Base-by-base conservation (phyloP, 2,329 filamentous ascomycete genomes). In the Clarireedia paspali region DNA sequence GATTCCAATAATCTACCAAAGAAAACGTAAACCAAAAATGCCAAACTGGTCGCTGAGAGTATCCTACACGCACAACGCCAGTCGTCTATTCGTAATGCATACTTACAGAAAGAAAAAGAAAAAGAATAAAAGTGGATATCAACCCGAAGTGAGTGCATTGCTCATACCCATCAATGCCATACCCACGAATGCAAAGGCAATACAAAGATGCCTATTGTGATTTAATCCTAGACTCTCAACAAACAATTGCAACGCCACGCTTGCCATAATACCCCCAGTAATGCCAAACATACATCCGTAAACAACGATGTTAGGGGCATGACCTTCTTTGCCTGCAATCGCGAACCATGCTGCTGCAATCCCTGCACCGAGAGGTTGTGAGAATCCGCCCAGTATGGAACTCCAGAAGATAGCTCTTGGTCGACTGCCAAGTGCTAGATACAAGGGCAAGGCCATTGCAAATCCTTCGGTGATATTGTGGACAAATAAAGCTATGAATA, bases 381-480 rank as follows among this genome's bases (percentile, higher is more conserved):
- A 90, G 5, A 94, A 75, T 0, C 94, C 94, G 10, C 94, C 94
- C 0, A 99, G 77, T 0, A 96, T 70, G 9, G 88, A 85, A 4
- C 88, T 86, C 84, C 89, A 95, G 57, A 88, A 72, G 74, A 97
- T 94, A 17, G 94, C 92, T 64, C 85, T 87, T 68, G 82, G 75
- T 47, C 91, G 86, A 57, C 85, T 92, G 59, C 86, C 81, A 34
- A 96, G 81, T 1, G 94, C 94, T 66, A 99, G 88, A 71, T 95
- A 99, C 0, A 99, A 77, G 0, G 94, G 94, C 0, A 99, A 75
- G 0, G 91, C 90, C 80, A 99, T 87, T 59, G 91, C 89, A 69
- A 97, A 97, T 1, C 94, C 94, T 74, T 99, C 94, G 27, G 90
- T 91, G 66, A 99, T 95, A 73, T 97, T 99, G 78, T 99, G 94